Conservation (phyloP, 2,329 filamentous ascomycete genomes). For the Xylaria sp. region DNA sequence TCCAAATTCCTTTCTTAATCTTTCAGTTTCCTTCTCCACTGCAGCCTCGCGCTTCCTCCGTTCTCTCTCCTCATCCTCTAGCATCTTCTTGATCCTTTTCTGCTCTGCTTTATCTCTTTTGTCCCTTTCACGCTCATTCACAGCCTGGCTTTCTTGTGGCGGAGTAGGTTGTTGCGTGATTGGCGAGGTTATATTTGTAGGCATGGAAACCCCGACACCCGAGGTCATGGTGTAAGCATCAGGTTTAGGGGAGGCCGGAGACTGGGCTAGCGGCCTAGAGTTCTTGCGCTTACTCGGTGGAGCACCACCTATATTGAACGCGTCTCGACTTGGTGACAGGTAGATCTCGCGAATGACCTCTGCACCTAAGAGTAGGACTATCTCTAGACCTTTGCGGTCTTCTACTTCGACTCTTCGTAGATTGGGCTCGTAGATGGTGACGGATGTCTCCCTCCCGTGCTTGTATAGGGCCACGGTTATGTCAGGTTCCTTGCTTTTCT, state of each 20-base stretch:
- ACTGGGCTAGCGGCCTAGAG: slow-evolving; percentile 54
- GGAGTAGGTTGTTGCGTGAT: slow-evolving; percentile 44
- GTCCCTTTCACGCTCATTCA: slow-evolving; percentile 66
- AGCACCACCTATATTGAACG: slow-evolving; percentile 77
- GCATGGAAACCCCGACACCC: slow-evolving; percentile 57
- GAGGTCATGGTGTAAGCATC: slow-evolving; percentile 55
- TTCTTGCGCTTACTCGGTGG: slow-evolving; percentile 55
- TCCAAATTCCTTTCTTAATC: slow-evolving; percentile 76
- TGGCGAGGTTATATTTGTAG: slow-evolving; percentile 51
- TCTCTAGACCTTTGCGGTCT: slow-evolving; percentile 91
- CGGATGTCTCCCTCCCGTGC: slow-evolving; percentile 67
- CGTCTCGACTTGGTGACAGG: slow-evolving; percentile 72
- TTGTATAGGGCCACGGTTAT: slow-evolving; percentile 93
- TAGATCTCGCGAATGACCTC: slow-evolving; percentile 75
- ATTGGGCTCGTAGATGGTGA: slow-evolving; percentile 95
- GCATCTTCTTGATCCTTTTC: slow-evolving; percentile 71
- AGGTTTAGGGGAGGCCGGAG: slow-evolving; percentile 43
- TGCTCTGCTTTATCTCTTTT: slow-evolving; percentile 66
- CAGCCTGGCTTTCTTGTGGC: slow-evolving; percentile 70
- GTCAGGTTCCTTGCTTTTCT: slow-evolving; percentile 90
- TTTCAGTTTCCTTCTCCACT: slow-evolving; percentile 84
- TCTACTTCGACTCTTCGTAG: slow-evolving; percentile 90
- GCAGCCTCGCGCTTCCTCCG: slow-evolving; percentile 65
- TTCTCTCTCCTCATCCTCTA: slow-evolving; percentile 74
- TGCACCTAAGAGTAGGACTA: slow-evolving; percentile 75